Conservation (phyloP, 2,329 filamentous ascomycete genomes). For the Phialocephala subalpina region DNA sequence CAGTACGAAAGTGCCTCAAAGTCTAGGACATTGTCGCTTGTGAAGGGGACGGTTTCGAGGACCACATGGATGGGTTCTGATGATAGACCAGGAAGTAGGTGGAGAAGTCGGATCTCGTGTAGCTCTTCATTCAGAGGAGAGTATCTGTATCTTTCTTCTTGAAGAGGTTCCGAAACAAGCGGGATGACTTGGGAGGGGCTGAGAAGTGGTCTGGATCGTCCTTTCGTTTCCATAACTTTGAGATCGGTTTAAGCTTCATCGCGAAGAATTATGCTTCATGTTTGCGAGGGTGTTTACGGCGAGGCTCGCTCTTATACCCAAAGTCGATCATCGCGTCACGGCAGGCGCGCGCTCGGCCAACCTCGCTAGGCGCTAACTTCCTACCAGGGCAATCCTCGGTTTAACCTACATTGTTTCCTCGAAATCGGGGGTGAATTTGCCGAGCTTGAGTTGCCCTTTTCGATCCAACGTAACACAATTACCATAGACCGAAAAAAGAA, state of each 20-base stretch:
- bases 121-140: neutral
- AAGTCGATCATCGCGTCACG: too few species aligned
- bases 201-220: neutral
- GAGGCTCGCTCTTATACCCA: neutral
- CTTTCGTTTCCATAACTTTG: neutral
- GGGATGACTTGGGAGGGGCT: neutral
- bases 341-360: too few species aligned
- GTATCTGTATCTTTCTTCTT: neutral
- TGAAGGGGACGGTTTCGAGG: neutral
- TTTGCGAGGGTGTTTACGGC: neutral
- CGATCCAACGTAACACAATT: too few species aligned
- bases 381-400: too few species aligned
- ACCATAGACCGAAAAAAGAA: too few species aligned
- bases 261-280: neutral
- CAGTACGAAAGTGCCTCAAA: slow-evolving; percentile 27
- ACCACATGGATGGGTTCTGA: neutral
- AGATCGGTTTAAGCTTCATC: neutral
- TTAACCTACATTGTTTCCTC: too few species aligned
- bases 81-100: slow-evolving; percentile 6
- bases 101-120: neutral
- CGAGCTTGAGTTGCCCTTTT: too few species aligned
- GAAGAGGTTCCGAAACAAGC: neutral
- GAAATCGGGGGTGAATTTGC: too few species aligned
- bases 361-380: too few species aligned
- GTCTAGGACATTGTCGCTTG: neutral